Evolutionary conservation across 2,329 filamentous ascomycete species (phyloP), one percentile per base, ranked within the genome.

Genomic region (Colletotrichum tropicicola): DNA sequence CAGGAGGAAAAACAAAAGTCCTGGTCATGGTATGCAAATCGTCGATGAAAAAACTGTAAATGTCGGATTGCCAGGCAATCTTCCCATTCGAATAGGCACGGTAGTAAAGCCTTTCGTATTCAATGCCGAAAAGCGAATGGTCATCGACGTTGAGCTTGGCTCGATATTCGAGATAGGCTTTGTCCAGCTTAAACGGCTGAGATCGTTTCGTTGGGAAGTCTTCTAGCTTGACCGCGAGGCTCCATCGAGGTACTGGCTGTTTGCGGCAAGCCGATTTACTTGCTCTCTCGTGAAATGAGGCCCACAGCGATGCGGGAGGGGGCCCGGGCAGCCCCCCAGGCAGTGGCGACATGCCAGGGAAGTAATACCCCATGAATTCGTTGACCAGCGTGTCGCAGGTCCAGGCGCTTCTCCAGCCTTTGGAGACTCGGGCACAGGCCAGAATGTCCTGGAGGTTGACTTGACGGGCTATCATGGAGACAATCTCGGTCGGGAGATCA

Each of bases 401-500:
- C 62, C 55, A 66, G 5, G 25, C 21, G 4, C 5, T 7, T 3
- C 52, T 41, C 66, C 68, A 69, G 27, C 4, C 41, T 13, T 25
- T 66, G 30, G 57, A 68, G 25, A 69, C 58, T 2, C 17, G 51
- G 2, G 45, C 30, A 23, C 62, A 66, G 3, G 15, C n/a, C 3
- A 66, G n/a, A 2, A 48, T 7, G 5, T 68, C 66, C 13, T 23
- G 19, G 10, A 27, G 43, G 19, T 19, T 15, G 1, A 69, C 21
- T 5, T 44, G n/a, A 15, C 7, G 3, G 1, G 54, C 25, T 32
- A 69, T 59, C 13, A 41, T n/a, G 15, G 25, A 21, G 30, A 67
- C 15, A 6, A 67, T 5, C 17, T 66, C 56, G 5, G n/a, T n/a
- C n/a, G 68, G 66, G 1, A 69, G 55, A 9, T 67, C 17, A 5